Evolutionary conservation across 1,139 yeast genomes (phyloP).

Genomic region (Candida gigantensis): DNA sequence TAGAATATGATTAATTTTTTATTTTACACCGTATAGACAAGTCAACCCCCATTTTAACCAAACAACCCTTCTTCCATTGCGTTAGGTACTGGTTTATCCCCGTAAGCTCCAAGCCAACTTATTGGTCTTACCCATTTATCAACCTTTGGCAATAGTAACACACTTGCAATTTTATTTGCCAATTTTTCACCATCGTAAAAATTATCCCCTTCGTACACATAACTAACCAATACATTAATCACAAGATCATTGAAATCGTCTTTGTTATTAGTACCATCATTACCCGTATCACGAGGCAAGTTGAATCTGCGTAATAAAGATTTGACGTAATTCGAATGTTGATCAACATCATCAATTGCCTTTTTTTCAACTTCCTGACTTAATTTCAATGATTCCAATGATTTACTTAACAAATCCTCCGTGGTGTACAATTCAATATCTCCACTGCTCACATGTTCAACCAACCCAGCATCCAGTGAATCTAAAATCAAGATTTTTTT

Average conservation of each 20-base stretch:
- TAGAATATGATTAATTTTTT: no score
- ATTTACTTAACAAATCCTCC: slow-evolving; percentile 34
- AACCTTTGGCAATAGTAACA: slow-evolving; percentile 25
- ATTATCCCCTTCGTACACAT: slow-evolving; percentile 90
- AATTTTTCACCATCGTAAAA: slow-evolving; percentile 65
- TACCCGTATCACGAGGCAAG: slow-evolving; percentile 12
- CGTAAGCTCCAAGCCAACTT: slow-evolving; percentile 88
- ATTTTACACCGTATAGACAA: no score
- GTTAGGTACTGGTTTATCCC: slow-evolving; percentile 62
- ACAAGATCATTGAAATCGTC: slow-evolving; percentile 11
- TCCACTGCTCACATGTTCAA: slow-evolving; percentile 26
- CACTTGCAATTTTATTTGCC: slow-evolving; percentile 40
- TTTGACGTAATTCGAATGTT: slow-evolving; percentile 19
- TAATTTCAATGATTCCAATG: slow-evolving; percentile 32
- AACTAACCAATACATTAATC: slow-evolving; percentile 39
- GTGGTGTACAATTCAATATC: slow-evolving; percentile 32
- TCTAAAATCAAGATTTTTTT: slow-evolving; percentile 59
- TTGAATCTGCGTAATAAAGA: slow-evolving; percentile 14
- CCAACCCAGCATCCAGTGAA: slow-evolving; percentile 67
- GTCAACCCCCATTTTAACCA: slow-evolving; percentile 37
- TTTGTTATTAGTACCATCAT: not conserved
- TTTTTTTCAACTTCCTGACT: slow-evolving; percentile 3
- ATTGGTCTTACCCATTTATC: slow-evolving; percentile 54
- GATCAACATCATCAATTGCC: slow-evolving; percentile 9
- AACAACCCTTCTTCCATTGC: slow-evolving; percentile 79